A percentile compares a stretch with the other conserved stretches of the same genome.
These are phyloP conservation scores for Inga leiocalycina DNA, from an alignment of 306 rosid species.

Conservation along the genomic window DNA sequence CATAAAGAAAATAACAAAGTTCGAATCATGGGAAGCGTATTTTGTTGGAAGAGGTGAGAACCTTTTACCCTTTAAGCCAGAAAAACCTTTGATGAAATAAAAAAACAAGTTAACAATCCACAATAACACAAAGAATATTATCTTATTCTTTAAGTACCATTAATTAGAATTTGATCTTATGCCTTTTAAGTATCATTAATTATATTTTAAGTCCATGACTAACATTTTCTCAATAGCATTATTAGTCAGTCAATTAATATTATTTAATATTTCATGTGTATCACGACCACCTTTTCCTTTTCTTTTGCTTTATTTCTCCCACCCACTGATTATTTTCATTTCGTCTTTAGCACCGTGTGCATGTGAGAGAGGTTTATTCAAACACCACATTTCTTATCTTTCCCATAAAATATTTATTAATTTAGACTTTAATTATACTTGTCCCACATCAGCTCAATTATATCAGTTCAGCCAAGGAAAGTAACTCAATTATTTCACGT, in stretches of 20 bases:
- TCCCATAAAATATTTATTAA: background rate
- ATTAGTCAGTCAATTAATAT: background rate
- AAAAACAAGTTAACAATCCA: no score
- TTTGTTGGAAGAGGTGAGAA: no score
- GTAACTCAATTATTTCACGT: background rate
- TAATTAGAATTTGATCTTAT: no score
- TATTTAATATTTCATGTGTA: background rate
- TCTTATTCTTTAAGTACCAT: no score
- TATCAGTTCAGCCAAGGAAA: background rate
- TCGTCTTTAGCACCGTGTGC: background rate
- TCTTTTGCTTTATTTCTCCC: background rate
- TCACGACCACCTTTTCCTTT: background rate
- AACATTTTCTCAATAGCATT: background rate
- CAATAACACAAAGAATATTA: no score
- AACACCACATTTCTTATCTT: background rate
- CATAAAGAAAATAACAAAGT: no score
- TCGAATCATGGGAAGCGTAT: accelerated
- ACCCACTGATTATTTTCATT: background rate
- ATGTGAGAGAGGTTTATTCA: background rate
- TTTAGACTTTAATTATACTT: background rate
- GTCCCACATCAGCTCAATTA: background rate
- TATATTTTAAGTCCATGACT: no score
- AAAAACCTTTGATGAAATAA: no score
- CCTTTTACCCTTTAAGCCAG: no score
- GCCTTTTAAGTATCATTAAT: no score